A percentile compares a stretch with the other conserved stretches of the same genome.
Evolutionary conservation across 805 yeast species (phyloP).

Genomic region (Lipomyces spencermartinsiae): DNA sequence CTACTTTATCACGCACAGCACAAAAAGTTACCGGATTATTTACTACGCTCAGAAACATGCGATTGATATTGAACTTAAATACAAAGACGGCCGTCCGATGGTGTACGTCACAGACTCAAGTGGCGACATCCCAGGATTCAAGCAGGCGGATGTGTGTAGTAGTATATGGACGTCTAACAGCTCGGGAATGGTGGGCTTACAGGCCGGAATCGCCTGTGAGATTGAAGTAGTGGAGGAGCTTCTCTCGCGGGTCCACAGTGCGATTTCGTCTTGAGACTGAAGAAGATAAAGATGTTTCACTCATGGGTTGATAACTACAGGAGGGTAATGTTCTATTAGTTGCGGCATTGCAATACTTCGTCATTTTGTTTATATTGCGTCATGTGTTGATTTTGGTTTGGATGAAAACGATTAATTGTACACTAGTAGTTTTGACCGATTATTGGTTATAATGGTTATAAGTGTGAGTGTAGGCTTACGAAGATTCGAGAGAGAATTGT

Average conservation of each 20-base stretch:
- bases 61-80: constrained; percentile 25
- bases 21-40: constrained; percentile 26
- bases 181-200: constrained; percentile 23
- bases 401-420: not conserved
- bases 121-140: constrained; percentile 8
- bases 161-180: constrained; percentile 23
- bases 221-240: constrained; percentile 22
- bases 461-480: not conserved
- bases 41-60: constrained; percentile 19
- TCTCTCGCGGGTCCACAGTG: constrained; percentile 22
- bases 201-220: constrained; percentile 33
- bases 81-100: constrained; percentile 19
- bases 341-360: not conserved
- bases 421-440: not conserved
- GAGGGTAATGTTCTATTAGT: not conserved
- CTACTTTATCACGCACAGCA: constrained; percentile 34
- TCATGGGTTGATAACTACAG: not conserved
- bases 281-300: no score
- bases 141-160: constrained; percentile 15
- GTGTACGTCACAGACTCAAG: constrained; percentile 27
- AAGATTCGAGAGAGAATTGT: not conserved
- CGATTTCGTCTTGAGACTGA: constrained; percentile 7
- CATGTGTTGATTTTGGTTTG: not conserved
- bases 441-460: not conserved
- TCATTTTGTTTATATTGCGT: not conserved